These are phyloP conservation scores for Ophiocordyceps australis DNA, from an alignment of 2,329 filamentous ascomycete genomes.

Conservation along the genomic window DNA sequence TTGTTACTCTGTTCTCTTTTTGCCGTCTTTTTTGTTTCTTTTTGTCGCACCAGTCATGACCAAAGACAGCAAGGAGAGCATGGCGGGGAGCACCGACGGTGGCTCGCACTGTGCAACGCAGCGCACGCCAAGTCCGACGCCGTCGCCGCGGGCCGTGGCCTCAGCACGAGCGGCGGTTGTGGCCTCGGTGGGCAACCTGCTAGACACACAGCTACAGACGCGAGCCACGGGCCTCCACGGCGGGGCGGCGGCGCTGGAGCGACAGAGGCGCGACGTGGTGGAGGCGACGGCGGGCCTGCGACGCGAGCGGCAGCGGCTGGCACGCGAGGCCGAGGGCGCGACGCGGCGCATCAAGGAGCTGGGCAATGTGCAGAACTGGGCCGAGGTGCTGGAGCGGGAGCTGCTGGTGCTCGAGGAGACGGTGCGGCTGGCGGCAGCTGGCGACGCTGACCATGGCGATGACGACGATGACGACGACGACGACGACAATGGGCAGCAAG, in stretches of 20 bases:
- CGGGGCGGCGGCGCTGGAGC: constrained; percentile 45
- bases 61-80: too few species aligned
- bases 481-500: constrained; percentile 2
- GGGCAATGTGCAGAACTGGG: constrained; percentile 74
- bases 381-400: constrained; percentile 58
- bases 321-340: constrained; percentile 43
- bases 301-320: constrained; percentile 47
- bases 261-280: constrained; percentile 48
- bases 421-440: constrained; percentile 30
- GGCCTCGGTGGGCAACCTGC: constrained; percentile 47
- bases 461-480: constrained; percentile 2
- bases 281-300: constrained; percentile 40
- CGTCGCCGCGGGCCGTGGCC: constrained; percentile 27
- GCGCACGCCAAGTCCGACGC: constrained; percentile 19
- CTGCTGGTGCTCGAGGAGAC: constrained; percentile 49
- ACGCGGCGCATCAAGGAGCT: constrained; percentile 55
- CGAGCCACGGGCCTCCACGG: constrained; percentile 52
- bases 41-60: too few species aligned
- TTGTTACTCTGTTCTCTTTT: too few species aligned
- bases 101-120: too few species aligned
- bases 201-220: constrained; percentile 49
- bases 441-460: constrained; percentile 5
- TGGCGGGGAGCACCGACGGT: neutral
- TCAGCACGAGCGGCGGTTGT: constrained; percentile 41
- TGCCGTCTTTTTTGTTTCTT: too few species aligned